Evolutionary conservation across 257 asterid genomes (phyloP), one percentile per base, ranked within the genome.

Genomic region (Nicotiana otophora): DNA sequence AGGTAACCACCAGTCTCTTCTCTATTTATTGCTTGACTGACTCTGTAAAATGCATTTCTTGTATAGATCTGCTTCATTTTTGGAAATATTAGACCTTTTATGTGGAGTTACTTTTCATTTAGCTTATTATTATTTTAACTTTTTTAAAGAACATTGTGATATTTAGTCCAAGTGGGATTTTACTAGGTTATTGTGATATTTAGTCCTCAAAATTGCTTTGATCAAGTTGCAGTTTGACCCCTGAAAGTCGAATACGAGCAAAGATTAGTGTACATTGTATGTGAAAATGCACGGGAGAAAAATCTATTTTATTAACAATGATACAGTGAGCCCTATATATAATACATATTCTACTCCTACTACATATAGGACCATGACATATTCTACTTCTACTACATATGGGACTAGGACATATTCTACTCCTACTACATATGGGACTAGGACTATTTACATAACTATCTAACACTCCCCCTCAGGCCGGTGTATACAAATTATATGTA

Each of bases 1-100:
- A 94, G 98, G 98, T 96, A 84, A 60, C 19, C 17, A 7, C 28
- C 14, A 28, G 67, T 81, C 6, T 65, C 69, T 70, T 31, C n/a
- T 57, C 65, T 51, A 10, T 48, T 10, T 72, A 64, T 23, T 23
- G 26, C 26, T 23, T 23, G 26, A 23, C 26, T 23, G 26, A 23
- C 6, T 70, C 60, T 42, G 58, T 39, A 34, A 12, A 70, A 42
- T 70, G 78, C 34, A 20, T 70, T 11, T 70, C 78, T 70, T 42
- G 34, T 70, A 70, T 42, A 39, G 58, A 70, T 70, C 78, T 19
- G 16, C 10, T 36, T 11, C 14, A 28, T 20, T 20, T 42, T 42
- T 9, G 12, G 46, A 70, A 70, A 70, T 39, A 17, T 51, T 46
- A 11, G 15, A 74, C 42, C 79, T 74, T 48, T 74, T 74, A 48